These are phyloP conservation scores for Pseudoscleropodium purum DNA, from an alignment of 225 moss, liverwort and hornwort species.

Conservation along the genomic window DNA sequence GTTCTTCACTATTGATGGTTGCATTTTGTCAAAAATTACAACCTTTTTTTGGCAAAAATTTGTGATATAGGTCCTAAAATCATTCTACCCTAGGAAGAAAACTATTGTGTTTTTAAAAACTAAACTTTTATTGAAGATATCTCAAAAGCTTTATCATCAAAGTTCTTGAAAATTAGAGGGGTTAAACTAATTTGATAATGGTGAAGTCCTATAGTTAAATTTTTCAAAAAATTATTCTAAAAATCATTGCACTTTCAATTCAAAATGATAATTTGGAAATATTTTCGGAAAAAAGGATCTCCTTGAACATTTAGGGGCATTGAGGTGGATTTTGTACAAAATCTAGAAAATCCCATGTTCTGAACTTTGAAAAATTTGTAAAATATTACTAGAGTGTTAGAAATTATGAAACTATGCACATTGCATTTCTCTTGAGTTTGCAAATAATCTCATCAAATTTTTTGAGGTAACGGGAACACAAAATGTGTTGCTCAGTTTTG, in stretches of 20 bases:
- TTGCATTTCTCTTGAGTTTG: background rate
- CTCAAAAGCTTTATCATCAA: background rate
- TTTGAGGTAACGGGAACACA: background rate
- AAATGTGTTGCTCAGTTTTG: too few relatives aligned
- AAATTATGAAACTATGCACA: too few relatives aligned
- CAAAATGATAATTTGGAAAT: accelerated
- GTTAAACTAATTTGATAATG: background rate
- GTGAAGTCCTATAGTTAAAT: too few relatives aligned
- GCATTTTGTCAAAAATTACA: background rate
- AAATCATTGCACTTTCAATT: background rate
- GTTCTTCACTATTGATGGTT: background rate
- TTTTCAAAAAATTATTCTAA: background rate
- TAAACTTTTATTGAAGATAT: background rate
- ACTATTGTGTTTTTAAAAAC: accelerated
- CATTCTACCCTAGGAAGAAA: accelerated
- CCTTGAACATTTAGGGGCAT: accelerated
- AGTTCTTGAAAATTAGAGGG: background rate
- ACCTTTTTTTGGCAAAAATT: background rate
- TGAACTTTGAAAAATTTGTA: too few relatives aligned
- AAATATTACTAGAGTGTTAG: too few relatives aligned
- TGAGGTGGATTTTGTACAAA: too few relatives aligned
- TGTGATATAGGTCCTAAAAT: accelerated
- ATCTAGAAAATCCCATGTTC: too few relatives aligned
- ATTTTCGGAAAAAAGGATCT: background rate
- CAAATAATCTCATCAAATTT: background rate